These are phyloP conservation scores for Phytophthora idaei DNA, from an alignment of 352 stramenopile genomes.

Conservation along the genomic window DNA sequence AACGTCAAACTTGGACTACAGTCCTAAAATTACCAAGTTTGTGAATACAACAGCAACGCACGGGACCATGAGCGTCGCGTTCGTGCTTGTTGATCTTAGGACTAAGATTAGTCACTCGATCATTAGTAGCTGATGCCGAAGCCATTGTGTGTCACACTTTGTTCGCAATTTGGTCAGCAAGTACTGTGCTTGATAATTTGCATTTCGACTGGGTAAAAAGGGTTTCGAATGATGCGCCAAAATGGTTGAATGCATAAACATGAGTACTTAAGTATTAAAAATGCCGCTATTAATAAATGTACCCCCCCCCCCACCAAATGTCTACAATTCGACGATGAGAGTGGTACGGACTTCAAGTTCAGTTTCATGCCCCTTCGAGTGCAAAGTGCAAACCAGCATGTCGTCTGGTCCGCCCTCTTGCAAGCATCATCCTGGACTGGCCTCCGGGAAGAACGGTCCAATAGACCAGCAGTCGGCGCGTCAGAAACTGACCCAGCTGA, in stretches of 20 bases:
- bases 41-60: background rate
- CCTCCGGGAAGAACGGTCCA: constrained; percentile 18
- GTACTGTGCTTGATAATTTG: too few species aligned
- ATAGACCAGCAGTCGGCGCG: constrained; percentile 14
- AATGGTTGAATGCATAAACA: too few species aligned
- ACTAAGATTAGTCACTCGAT: background rate
- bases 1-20: constrained; percentile 2
- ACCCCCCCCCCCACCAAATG: background rate
- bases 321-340: constrained; percentile 32
- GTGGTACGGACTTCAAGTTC: constrained; percentile 41
- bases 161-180: too few species aligned
- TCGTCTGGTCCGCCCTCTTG: constrained; percentile 27
- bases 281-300: too few species aligned
- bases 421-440: constrained; percentile 11
- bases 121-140: too few species aligned
- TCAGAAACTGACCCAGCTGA: constrained; percentile 35
- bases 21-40: background rate
- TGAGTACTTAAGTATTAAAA: too few species aligned
- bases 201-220: too few species aligned
- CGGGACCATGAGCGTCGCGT: background rate
- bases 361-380: constrained; percentile 38
- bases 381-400: constrained; percentile 13
- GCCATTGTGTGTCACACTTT: too few species aligned
- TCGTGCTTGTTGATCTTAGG: background rate
- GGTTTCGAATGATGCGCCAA: too few species aligned